Percentiles rank a stretch among this genome's conserved stretches.
Evolutionary conservation across 148 eudicot genomes (phyloP).

Genomic region (Spergularia bocconei): DNA sequence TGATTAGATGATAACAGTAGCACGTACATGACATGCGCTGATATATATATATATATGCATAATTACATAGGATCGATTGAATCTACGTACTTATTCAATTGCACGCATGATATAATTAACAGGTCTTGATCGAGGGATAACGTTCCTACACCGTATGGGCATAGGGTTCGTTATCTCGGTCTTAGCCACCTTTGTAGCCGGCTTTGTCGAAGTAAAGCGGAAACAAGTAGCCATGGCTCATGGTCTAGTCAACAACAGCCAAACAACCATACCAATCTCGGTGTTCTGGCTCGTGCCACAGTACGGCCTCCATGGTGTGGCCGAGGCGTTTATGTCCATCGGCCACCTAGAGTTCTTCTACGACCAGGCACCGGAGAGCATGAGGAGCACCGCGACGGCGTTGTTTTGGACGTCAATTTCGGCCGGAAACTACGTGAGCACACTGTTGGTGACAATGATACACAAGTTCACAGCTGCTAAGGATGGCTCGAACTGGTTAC

Average conservation of each 20-base stretch:
- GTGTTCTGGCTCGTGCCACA: conserved; percentile 78
- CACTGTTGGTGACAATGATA: conserved; percentile 51
- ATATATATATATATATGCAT: too few relatives aligned
- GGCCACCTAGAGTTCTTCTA: conserved; percentile 88
- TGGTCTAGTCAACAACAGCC: conserved; percentile 28
- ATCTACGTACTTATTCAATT: too few relatives aligned
- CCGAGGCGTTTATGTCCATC: conserved; percentile 87
- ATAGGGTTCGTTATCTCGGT: conserved; percentile 68
- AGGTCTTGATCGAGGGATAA: conserved; percentile 61
- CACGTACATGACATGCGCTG: too few relatives aligned
- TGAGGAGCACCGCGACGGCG: conserved; percentile 79
- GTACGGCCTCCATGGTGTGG: conserved; percentile 70
- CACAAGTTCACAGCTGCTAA: conserved; percentile 48
- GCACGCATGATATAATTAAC: conserved; percentile 30
- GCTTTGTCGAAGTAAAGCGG: conserved; percentile 61
- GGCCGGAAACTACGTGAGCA: conserved; percentile 59
- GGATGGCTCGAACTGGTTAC: conserved; percentile 65
- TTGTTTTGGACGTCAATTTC: conserved; percentile 67
- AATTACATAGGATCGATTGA: too few relatives aligned
- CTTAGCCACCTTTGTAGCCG: conserved; percentile 70
- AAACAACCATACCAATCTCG: conserved; percentile 44
- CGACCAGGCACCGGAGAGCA: conserved; percentile 90
- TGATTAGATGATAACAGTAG: too few relatives aligned
- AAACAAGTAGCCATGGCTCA: conserved; percentile 34
- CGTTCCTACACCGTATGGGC: conserved; percentile 82